These are phyloP conservation scores for Hirschioporus abietinus DNA, from an alignment of 768 basidiomycete species.

Conservation along the genomic window DNA sequence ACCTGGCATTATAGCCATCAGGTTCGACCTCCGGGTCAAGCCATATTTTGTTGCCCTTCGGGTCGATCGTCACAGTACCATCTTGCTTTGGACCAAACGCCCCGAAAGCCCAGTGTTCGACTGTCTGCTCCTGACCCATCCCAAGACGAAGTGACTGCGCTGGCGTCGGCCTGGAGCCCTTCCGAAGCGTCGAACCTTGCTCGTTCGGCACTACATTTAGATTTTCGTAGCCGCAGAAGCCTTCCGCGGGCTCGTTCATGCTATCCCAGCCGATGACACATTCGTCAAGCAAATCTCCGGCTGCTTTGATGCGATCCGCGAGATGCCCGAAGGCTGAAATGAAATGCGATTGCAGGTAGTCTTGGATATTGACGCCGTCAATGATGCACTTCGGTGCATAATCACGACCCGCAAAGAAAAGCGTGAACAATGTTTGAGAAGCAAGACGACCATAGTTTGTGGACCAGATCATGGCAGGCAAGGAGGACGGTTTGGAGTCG, in stretches of 20 bases:
- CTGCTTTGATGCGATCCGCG: constrained; percentile 70
- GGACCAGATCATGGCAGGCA: constrained; percentile 96
- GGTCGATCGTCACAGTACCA: constrained; percentile 80
- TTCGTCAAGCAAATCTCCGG: constrained; percentile 71
- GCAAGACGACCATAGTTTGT: constrained; percentile 92
- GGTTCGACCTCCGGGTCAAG: constrained; percentile 45
- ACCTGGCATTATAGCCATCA: constrained; percentile 55
- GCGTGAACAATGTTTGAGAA: constrained; percentile 85
- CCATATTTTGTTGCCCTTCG: constrained; percentile 79
- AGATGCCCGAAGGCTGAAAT: constrained; percentile 70
- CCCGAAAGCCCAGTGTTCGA: constrained; percentile 81
- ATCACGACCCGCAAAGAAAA: constrained; percentile 88
- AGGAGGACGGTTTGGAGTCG: constrained; percentile 57
- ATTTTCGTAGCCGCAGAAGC: constrained; percentile 67
- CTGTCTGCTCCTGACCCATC: constrained; percentile 78
- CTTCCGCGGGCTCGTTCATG: constrained; percentile 92
- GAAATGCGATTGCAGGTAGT: constrained; percentile 76
- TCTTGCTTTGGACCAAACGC: constrained; percentile 68
- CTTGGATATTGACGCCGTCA: constrained; percentile 89
- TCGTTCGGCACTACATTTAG: constrained; percentile 56
- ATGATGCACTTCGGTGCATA: constrained; percentile 91
- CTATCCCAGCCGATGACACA: constrained; percentile 97
- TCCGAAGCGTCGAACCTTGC: constrained; percentile 73
- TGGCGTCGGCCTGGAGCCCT: constrained; percentile 83
- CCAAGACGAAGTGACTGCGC: constrained; percentile 80